These are phyloP conservation scores for Pseudozyma hubeiensis DNA, from an alignment of 1,284 basidiomycete species.

Conservation along the genomic window DNA sequence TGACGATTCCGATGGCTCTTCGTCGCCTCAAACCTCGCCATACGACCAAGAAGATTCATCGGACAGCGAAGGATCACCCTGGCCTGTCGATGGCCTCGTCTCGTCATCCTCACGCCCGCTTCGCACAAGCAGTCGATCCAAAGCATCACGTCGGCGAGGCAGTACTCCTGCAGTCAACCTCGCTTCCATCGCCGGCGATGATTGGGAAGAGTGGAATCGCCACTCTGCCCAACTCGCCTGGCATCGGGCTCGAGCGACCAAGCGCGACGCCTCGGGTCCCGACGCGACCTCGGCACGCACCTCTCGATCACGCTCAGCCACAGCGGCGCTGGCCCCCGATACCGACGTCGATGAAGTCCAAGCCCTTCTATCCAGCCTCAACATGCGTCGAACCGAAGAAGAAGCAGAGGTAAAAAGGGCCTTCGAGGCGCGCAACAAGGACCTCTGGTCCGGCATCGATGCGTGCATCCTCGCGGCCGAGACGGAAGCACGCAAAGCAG, in stretches of 20 bases:
- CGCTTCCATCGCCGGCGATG: slow-evolving; percentile 24
- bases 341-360: slow-evolving; percentile 56
- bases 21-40: slow-evolving; percentile 35
- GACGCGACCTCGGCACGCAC: neutral
- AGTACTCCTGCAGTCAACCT: slow-evolving; percentile 16
- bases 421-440: slow-evolving; percentile 61
- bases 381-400: slow-evolving; percentile 49
- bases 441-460: slow-evolving; percentile 65
- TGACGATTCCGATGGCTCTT: slow-evolving; percentile 16
- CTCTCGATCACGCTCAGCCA: slow-evolving; percentile 10
- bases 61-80: slow-evolving; percentile 51
- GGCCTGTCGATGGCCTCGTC: slow-evolving; percentile 15
- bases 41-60: slow-evolving; percentile 20
- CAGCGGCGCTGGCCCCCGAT: slow-evolving; percentile 3
- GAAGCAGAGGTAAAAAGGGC: slow-evolving; percentile 55
- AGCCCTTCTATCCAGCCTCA: slow-evolving; percentile 50
- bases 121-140: neutral
- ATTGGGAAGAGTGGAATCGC: slow-evolving; percentile 56
- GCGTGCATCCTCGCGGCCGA: slow-evolving; percentile 60
- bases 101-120: slow-evolving; percentile 3
- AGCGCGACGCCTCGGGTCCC: slow-evolving; percentile 2
- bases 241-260: slow-evolving; percentile 16
- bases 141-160: slow-evolving; percentile 1
- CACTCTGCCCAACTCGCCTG: slow-evolving; percentile 24
- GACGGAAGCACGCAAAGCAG: slow-evolving; percentile 39